phyloP scores from a whole-genome alignment of 192 early-diverging fungal species.

The Linnemannia elongata region DNA sequence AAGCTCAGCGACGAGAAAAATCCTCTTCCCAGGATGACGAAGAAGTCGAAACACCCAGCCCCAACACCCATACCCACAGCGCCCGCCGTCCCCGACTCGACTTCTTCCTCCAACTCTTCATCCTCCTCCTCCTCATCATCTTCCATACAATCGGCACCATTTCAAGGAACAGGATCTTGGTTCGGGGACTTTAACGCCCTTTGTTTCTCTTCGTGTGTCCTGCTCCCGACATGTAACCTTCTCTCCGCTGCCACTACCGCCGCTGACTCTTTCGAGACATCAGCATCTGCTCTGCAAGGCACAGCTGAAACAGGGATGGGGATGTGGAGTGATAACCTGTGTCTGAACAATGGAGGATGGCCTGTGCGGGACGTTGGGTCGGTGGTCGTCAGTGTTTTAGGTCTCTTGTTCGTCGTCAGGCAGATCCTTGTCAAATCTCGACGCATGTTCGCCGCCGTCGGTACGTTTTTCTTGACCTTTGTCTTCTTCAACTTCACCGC shows the following conservation, averaged over 20 bases:
- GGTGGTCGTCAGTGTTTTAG: slow-evolving; percentile 15
- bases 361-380: slow-evolving; percentile 19
- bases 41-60: neutral
- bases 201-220: slow-evolving; percentile 16
- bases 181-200: slow-evolving; percentile 28
- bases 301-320: neutral
- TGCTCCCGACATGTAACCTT: slow-evolving; percentile 28
- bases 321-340: neutral
- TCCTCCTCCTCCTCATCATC: neutral
- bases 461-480: neutral
- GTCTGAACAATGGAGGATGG: neutral
- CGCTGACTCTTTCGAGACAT: neutral
- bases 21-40: neutral
- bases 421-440: slow-evolving; percentile 12
- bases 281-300: neutral
- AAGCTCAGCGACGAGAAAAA: neutral
- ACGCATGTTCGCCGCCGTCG: slow-evolving; percentile 24
- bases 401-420: neutral
- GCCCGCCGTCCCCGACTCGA: neutral
- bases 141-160: neutral
- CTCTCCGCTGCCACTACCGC: neutral
- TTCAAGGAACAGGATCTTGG: slow-evolving; percentile 8
- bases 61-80: neutral
- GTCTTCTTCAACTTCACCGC: neutral
- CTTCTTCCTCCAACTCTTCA: neutral